These are phyloP conservation scores for Clarireedia homoeocarpa DNA, from an alignment of 2,329 filamentous ascomycete species.

Conservation along the genomic window DNA sequence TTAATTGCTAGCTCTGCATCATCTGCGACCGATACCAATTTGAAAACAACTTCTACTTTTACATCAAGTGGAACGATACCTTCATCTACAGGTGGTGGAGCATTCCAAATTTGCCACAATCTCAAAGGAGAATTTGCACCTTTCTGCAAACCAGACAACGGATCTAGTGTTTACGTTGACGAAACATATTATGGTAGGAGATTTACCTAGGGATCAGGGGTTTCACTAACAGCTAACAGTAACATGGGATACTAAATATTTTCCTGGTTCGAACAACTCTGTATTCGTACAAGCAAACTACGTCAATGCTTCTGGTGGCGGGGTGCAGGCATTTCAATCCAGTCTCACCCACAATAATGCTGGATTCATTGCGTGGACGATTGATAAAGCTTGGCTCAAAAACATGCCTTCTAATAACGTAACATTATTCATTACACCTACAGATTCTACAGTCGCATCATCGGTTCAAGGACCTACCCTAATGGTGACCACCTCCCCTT, in stretches of 20 bases:
- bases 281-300: conserved; percentile 26
- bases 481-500: conserved; percentile 18
- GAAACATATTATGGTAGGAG: conserved; percentile 25
- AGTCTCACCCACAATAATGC: conserved; percentile 12
- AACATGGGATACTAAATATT: conserved; percentile 26
- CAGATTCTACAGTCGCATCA: conserved; percentile 12
- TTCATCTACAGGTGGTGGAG: conserved; percentile 20
- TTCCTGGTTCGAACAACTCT: conserved; percentile 19
- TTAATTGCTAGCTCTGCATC: conserved; percentile 13
- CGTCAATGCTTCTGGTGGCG: conserved; percentile 21
- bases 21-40: conserved; percentile 5
- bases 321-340: conserved; percentile 25
- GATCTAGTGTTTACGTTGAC: conserved; percentile 23
- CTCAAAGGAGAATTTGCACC: conserved; percentile 22
- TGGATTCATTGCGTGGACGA: conserved; percentile 23
- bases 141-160: conserved; percentile 27
- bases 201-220: not conserved
- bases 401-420: conserved; percentile 21
- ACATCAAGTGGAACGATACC: conserved; percentile 10
- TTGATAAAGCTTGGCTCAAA: conserved; percentile 22
- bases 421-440: conserved; percentile 20
- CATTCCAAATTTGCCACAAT: conserved; percentile 26
- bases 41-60: conserved; percentile 6
- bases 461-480: conserved; percentile 21
- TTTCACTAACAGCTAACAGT: conserved; percentile 14